Evolutionary conservation across 306 rosid species (phyloP).

Genomic region (Potentilla sterilis): DNA sequence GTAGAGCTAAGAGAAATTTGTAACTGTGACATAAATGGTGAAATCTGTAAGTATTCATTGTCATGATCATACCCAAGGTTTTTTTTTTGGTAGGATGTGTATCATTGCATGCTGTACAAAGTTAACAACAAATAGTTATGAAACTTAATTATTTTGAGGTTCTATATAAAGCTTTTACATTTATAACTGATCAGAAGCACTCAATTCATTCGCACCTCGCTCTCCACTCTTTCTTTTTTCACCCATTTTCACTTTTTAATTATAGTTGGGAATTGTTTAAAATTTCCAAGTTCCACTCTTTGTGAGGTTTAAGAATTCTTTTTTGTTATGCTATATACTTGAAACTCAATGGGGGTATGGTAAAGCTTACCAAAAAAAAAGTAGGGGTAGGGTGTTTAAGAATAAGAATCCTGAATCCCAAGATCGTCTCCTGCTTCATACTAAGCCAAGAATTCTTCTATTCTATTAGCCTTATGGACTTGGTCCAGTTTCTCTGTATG

Average conservation of each 20-base stretch:
- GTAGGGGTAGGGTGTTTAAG: neutral
- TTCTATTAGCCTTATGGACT: neutral
- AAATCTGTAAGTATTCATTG: slow-evolving; percentile 79
- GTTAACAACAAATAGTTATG: slow-evolving; percentile 35
- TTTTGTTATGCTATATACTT: neutral
- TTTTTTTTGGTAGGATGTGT: slow-evolving; percentile 47
- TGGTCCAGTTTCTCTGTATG: neutral
- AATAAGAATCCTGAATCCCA: neutral
- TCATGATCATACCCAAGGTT: slow-evolving; percentile 46
- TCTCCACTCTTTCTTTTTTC: neutral
- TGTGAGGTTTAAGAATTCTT: neutral
- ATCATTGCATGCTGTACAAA: slow-evolving; percentile 65
- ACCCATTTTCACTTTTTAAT: neutral
- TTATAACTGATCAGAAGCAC: slow-evolving; percentile 1
- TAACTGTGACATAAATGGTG: slow-evolving; percentile 39
- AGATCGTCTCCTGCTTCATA: neutral
- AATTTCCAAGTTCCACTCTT: neutral
- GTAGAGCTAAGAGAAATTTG: slow-evolving; percentile 41
- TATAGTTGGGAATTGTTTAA: neutral
- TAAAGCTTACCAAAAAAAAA: neutral
- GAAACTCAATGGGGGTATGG: neutral
- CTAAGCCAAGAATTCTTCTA: neutral
- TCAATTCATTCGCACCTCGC: neutral
- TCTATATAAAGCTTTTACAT: neutral
- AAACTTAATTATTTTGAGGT: slow-evolving; percentile 26